Conservation (phyloP, 352 stramenopile species). For the Pythium rishiriense region DNA sequence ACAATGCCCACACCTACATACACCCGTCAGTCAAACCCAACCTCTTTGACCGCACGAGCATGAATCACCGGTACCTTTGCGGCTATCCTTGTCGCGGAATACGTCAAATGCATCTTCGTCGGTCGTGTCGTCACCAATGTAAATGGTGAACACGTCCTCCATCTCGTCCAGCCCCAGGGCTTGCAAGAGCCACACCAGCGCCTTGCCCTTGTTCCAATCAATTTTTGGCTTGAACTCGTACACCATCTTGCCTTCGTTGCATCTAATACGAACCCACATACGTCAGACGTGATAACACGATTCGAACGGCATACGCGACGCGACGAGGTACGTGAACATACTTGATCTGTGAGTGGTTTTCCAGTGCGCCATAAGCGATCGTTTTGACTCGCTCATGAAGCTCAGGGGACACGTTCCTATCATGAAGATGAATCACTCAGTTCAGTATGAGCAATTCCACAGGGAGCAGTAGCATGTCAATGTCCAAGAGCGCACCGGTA, state of each 20-base stretch:
- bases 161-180: conserved; percentile 66
- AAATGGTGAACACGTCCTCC: conserved; percentile 89
- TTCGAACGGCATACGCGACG: no score
- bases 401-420: conserved; percentile 58
- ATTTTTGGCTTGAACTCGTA: conserved; percentile 91
- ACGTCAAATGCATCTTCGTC: conserved; percentile 87
- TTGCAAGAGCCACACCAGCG: conserved; percentile 84
- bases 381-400: conserved; percentile 40
- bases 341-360: conserved; percentile 61
- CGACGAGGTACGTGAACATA: conserved; percentile 20
- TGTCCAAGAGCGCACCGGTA: conserved; percentile 55
- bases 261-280: no score
- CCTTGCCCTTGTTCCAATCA: conserved; percentile 92
- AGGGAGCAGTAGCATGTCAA: neutral
- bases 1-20: conserved; percentile 72
- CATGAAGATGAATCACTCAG: neutral
- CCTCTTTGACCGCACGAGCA: neutral
- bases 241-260: conserved; percentile 89
- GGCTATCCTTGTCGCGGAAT: conserved; percentile 49
- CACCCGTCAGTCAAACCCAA: neutral
- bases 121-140: conserved; percentile 91
- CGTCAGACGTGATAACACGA: no score
- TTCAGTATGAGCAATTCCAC: neutral
- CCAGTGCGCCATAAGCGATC: conserved; percentile 43
- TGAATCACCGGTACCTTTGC: conserved; percentile 39